Evolutionary conservation across 257 asterid species (phyloP).

Genomic region (Euphrasia confusa): DNA sequence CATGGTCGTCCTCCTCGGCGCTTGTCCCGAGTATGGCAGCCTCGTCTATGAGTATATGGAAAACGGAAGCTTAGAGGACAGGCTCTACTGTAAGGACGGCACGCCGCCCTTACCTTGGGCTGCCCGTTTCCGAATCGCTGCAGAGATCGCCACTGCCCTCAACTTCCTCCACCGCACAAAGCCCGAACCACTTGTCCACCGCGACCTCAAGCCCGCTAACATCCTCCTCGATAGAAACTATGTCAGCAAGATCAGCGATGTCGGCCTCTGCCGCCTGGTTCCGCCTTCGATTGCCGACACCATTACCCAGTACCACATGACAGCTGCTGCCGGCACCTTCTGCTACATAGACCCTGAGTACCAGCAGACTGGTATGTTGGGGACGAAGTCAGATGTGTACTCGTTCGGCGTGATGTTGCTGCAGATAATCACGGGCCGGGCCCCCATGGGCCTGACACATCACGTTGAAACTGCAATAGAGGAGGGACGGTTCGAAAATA

Average conservation of each 20-base stretch:
- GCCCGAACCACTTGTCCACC: slow-evolving; percentile 94
- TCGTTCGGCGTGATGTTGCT: slow-evolving; percentile 44
- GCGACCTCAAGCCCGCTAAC: slow-evolving; percentile 91
- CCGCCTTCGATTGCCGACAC: slow-evolving; percentile 55
- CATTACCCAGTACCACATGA: slow-evolving; percentile 68
- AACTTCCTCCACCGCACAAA: slow-evolving; percentile 75
- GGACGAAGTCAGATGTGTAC: slow-evolving; percentile 78
- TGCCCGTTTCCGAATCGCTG: slow-evolving; percentile 72
- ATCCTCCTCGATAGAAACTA: slow-evolving; percentile 70
- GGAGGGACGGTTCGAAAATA: not conserved
- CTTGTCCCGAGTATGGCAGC: slow-evolving; percentile 91
- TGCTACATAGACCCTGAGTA: slow-evolving; percentile 97
- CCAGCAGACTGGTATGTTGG: slow-evolving; percentile 82
- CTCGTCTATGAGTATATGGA: slow-evolving; percentile 89
- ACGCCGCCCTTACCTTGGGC: slow-evolving; percentile 59
- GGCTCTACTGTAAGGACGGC: slow-evolving; percentile 50
- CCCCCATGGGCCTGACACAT: not conserved
- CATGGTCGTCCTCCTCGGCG: slow-evolving; percentile 88
- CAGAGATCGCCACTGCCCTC: slow-evolving; percentile 85
- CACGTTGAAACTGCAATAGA: not conserved
- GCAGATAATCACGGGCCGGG: slow-evolving; percentile 38
- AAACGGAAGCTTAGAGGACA: slow-evolving; percentile 83
- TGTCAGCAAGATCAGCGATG: slow-evolving; percentile 86
- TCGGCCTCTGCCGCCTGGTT: slow-evolving; percentile 78
- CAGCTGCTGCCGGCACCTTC: slow-evolving; percentile 96